These are phyloP conservation scores for Noccaea caerulescens DNA, from an alignment of 345 rosid genomes.

Conservation along the genomic window DNA sequence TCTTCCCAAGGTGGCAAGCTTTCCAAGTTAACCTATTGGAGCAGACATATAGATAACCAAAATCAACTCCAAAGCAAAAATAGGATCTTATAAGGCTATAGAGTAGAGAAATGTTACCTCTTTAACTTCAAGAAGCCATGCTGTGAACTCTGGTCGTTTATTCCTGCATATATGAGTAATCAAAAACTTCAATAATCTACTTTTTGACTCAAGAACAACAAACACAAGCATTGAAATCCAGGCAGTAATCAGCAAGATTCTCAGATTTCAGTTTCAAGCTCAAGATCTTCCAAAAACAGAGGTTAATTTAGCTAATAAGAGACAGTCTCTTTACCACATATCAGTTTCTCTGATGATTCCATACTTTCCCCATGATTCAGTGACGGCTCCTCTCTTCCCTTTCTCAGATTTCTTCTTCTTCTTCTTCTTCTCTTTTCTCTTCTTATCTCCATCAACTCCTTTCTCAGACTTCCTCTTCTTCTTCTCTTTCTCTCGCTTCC, in stretches of 20 bases:
- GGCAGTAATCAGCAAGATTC: not conserved
- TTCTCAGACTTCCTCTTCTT: slow-evolving; percentile 32
- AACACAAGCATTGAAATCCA: not conserved
- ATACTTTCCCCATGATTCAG: slow-evolving; percentile 93
- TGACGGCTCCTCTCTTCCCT: slow-evolving; percentile 82
- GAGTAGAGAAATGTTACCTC: slow-evolving; percentile 52
- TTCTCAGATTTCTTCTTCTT: slow-evolving; percentile 57
- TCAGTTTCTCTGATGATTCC: slow-evolving; percentile 93
- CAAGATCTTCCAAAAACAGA: not conserved
- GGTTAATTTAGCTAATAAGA: not conserved
- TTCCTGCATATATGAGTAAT: slow-evolving; percentile 56
- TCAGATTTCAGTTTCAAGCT: not conserved
- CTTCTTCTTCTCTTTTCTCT: slow-evolving; percentile 46
- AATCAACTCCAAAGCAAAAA: not conserved
- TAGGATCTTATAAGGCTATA: not conserved
- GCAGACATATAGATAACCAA: not conserved
- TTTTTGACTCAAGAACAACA: not conserved
- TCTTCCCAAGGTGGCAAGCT: slow-evolving; percentile 95
- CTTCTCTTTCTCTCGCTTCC: slow-evolving; percentile 39
- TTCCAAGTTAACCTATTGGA: slow-evolving; percentile 79
- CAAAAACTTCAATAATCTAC: slow-evolving; percentile 9
- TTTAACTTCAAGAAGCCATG: slow-evolving; percentile 93
- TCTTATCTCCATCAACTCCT: slow-evolving; percentile 35
- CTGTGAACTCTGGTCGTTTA: slow-evolving; percentile 97
- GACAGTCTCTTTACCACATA: slow-evolving; percentile 67